Evolutionary conservation across 805 yeast species (phyloP).

Genomic region (Yamadazyma philogaea): DNA sequence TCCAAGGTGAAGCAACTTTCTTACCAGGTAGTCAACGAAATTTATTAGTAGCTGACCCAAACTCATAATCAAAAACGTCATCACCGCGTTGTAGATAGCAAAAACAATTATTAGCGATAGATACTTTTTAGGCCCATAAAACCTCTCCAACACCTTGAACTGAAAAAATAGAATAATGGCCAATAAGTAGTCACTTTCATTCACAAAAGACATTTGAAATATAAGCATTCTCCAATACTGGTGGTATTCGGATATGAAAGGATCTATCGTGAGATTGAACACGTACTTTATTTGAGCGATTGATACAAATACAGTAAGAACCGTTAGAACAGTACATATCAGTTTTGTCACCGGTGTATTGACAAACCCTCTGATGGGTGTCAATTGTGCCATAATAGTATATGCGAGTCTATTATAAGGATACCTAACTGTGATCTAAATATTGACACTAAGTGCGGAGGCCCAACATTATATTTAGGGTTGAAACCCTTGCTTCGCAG

Average conservation of each 20-base stretch:
- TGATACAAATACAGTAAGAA: constrained; percentile 40
- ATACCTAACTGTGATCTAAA: background rate
- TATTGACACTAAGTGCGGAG: background rate
- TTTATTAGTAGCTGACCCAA: constrained; percentile 36
- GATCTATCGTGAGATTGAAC: constrained; percentile 45
- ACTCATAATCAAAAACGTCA: constrained; percentile 36
- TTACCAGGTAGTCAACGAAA: constrained; percentile 10
- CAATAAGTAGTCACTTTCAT: constrained; percentile 56
- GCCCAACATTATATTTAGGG: background rate
- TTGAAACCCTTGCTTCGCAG: background rate
- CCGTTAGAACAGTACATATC: constrained; percentile 32
- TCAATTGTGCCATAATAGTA: constrained; percentile 18
- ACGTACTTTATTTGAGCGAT: constrained; percentile 43
- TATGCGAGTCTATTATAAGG: background rate
- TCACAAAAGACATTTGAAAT: constrained; percentile 52
- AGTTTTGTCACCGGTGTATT: constrained; percentile 44
- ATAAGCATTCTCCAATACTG: constrained; percentile 57
- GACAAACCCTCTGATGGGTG: constrained; percentile 41
- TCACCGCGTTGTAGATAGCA: constrained; percentile 46
- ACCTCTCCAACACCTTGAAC: constrained; percentile 54
- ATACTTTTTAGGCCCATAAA: constrained; percentile 55
- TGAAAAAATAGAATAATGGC: constrained; percentile 46
- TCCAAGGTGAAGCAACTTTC: constrained; percentile 4
- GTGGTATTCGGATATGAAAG: constrained; percentile 50
- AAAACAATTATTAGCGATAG: constrained; percentile 44